A percentile compares a stretch with the other conserved stretches of the same genome.
Evolutionary conservation across 164 flowering plant species (phyloP).

Genomic region (Malania oleifera): DNA sequence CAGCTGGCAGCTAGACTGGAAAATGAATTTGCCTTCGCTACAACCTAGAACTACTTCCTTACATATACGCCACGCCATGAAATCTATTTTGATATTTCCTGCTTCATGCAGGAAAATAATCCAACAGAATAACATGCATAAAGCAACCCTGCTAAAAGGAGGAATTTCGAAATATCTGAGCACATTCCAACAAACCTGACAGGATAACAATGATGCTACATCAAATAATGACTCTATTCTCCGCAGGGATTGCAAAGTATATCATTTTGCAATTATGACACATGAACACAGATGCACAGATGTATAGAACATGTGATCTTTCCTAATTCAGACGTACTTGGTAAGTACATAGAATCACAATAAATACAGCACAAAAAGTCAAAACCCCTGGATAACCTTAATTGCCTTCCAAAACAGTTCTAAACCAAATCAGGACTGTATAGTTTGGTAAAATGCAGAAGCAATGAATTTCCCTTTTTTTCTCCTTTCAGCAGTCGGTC

Average conservation of each 20-base stretch:
- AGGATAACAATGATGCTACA: too few relatives aligned
- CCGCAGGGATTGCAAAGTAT: background rate
- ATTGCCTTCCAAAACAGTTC: slow-evolving; percentile 1
- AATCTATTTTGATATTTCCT: too few relatives aligned
- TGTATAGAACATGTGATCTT: background rate
- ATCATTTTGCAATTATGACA: too few relatives aligned
- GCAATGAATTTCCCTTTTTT: background rate
- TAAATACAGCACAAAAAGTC: background rate
- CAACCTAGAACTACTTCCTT: too few relatives aligned
- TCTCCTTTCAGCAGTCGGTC: background rate
- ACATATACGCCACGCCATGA: too few relatives aligned
- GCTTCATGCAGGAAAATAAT: too few relatives aligned
- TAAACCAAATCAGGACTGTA: slow-evolving; percentile 1
- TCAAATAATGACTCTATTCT: too few relatives aligned
- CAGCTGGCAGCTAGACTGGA: background rate
- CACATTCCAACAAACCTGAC: too few relatives aligned
- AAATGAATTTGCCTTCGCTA: too few relatives aligned
- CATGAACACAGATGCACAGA: background rate
- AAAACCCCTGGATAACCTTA: background rate
- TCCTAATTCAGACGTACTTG: slow-evolving; percentile 6
- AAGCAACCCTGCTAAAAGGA: too few relatives aligned
- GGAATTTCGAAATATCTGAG: too few relatives aligned
- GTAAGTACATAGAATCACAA: background rate
- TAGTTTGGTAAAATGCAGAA: background rate
- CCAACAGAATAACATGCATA: too few relatives aligned